Conservation (phyloP, 768 basidiomycete species). For the Trametes maxima region DNA sequence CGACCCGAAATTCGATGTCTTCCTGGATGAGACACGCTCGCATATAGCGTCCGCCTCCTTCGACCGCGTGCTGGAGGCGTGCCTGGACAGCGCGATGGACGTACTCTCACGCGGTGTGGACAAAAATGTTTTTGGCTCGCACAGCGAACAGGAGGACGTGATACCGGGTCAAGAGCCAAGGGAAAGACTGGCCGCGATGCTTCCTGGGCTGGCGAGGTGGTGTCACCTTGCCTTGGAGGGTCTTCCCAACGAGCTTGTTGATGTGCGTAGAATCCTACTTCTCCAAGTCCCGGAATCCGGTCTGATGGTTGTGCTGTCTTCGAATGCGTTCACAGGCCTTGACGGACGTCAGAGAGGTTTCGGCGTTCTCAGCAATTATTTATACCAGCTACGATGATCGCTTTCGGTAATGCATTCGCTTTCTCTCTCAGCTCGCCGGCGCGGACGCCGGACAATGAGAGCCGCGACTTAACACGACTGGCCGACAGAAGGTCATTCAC, state of each 20-base stretch:
- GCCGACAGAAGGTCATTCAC: too few relatives aligned
- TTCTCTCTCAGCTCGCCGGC: background rate
- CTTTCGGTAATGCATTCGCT: conserved; percentile 37
- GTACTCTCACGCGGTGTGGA: conserved; percentile 66
- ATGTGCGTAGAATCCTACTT: conserved; percentile 55
- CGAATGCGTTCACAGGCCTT: conserved; percentile 48
- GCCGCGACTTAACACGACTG: too few relatives aligned
- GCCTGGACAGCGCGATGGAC: conserved; percentile 69
- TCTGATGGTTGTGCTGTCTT: background rate
- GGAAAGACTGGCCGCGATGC: conserved; percentile 73
- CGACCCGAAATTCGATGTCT: conserved; percentile 55
- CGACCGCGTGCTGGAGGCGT: conserved; percentile 65
- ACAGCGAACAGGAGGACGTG: conserved; percentile 26
- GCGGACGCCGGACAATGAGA: background rate
- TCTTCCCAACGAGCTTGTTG: conserved; percentile 78
- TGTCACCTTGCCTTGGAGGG: conserved; percentile 66
- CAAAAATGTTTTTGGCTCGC: conserved; percentile 55
- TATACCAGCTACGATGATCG: conserved; percentile 69
- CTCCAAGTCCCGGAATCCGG: background rate
- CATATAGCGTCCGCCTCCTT: conserved; percentile 73
- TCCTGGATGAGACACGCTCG: conserved; percentile 70
- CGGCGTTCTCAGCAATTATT: conserved; percentile 70
- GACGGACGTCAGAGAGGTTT: conserved; percentile 62
- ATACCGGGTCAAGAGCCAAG: conserved; percentile 43
- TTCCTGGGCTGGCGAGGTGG: conserved; percentile 84